Conservation (phyloP, 2,329 filamentous ascomycete species). For the Geosmithia flava region DNA sequence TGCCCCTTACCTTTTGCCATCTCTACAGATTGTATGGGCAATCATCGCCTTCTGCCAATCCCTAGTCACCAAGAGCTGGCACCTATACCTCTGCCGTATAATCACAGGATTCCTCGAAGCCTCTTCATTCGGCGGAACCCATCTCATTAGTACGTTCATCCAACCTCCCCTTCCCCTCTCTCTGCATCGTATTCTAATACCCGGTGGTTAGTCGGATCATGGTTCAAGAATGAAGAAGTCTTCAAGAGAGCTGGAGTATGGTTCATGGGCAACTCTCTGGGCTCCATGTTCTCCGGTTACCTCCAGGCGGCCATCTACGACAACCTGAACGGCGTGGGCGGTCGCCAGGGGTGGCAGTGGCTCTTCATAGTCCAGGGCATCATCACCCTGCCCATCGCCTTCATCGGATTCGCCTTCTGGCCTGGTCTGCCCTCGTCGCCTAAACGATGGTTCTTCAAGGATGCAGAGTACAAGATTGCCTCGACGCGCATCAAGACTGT, state of each 20-base stretch:
- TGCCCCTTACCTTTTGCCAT: slow-evolving; percentile 10
- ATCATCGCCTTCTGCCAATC: slow-evolving; percentile 14
- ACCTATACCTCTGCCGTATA: slow-evolving; percentile 11
- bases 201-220: slow-evolving; percentile 13
- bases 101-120: slow-evolving; percentile 12
- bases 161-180: no score
- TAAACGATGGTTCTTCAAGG: slow-evolving; percentile 11
- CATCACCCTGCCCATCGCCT: slow-evolving; percentile 16
- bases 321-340: slow-evolving; percentile 20
- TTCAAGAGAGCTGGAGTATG: slow-evolving; percentile 37
- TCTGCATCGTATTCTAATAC: no score
- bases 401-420: slow-evolving; percentile 14
- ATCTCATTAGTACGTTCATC: slow-evolving; percentile 11
- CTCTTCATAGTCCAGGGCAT: slow-evolving; percentile 20
- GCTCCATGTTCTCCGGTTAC: slow-evolving; percentile 13
- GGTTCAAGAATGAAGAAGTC: slow-evolving; percentile 18
- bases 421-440: slow-evolving; percentile 12
- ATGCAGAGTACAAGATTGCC: slow-evolving; percentile 9
- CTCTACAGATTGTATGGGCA: slow-evolving; percentile 11
- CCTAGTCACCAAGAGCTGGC: slow-evolving; percentile 10
- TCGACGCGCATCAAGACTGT: slow-evolving; percentile 9
- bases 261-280: slow-evolving; percentile 22
- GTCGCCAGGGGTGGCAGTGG: slow-evolving; percentile 31
- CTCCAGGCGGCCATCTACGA: slow-evolving; percentile 24
- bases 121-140: slow-evolving; percentile 13